Conservation (phyloP, 169 alveolate species). For the Neospora caninum region DNA sequence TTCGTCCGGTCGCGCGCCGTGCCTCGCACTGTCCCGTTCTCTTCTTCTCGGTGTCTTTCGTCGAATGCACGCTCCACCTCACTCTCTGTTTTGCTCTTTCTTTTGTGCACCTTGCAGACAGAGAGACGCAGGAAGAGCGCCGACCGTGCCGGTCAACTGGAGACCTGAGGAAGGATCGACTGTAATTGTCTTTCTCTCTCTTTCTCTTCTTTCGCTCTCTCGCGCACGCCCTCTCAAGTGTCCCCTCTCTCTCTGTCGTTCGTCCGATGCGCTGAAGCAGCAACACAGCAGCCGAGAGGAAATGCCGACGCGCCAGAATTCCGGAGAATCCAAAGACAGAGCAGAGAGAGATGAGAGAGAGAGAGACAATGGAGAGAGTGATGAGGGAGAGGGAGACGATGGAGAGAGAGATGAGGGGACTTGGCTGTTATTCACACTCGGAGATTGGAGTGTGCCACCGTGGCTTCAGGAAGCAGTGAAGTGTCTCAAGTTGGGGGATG, state of each 20-base stretch:
- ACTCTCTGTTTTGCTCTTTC: background rate
- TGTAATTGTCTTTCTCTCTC: background rate
- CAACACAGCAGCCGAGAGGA: background rate
- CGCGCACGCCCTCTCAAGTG: background rate
- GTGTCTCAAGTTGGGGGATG: background rate
- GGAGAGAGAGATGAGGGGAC: background rate
- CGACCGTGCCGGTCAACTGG: background rate
- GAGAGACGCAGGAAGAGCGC: background rate
- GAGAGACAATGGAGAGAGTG: background rate
- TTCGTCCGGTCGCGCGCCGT: too few relatives aligned
- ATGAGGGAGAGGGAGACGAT: background rate
- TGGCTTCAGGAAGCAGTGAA: constrained; percentile 7
- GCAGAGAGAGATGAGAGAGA: background rate
- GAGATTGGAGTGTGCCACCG: background rate
- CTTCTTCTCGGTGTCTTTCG: background rate
- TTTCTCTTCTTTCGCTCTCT: background rate
- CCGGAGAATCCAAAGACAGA: background rate
- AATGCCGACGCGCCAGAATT: background rate
- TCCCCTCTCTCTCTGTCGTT: background rate
- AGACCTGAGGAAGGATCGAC: constrained; percentile 1
- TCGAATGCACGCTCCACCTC: background rate
- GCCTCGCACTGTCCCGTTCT: background rate
- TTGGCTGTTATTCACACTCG: constrained; percentile 21
- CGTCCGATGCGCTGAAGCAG: background rate
- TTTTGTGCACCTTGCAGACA: background rate